Percentiles rank a stretch among this genome's conserved stretches.
These are phyloP conservation scores for Sherardia arvensis DNA, from an alignment of 257 asterid species.

Conservation along the genomic window DNA sequence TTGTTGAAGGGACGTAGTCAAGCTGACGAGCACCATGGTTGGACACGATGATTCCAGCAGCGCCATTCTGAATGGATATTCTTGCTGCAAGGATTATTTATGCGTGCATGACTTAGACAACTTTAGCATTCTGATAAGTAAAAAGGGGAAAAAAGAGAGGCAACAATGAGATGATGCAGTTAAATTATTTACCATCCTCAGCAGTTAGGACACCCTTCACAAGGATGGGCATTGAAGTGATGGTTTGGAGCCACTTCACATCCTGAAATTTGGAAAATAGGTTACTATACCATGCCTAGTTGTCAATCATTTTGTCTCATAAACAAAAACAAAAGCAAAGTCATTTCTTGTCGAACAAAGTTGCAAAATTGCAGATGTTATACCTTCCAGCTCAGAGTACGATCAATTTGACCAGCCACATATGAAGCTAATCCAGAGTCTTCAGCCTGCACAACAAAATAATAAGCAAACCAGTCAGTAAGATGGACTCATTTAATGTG, in stretches of 20 bases:
- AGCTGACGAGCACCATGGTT: conserved; percentile 99
- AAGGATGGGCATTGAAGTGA: conserved; percentile 84
- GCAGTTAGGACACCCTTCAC: conserved; percentile 96
- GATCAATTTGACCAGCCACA: conserved; percentile 88
- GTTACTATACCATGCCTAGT: not conserved
- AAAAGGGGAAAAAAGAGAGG: not conserved
- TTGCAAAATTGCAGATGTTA: not conserved
- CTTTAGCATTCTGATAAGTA: not conserved
- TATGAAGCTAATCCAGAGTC: conserved; percentile 84
- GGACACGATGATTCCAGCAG: conserved; percentile 86
- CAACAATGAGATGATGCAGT: not conserved
- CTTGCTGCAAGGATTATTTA: conserved; percentile 45
- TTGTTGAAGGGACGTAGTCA: conserved; percentile 87
- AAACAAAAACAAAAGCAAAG: not conserved
- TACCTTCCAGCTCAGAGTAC: conserved; percentile 91
- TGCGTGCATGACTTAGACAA: conserved; percentile 3
- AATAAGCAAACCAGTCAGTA: conserved; percentile 5
- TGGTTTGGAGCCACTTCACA: conserved; percentile 93
- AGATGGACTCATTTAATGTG: not conserved
- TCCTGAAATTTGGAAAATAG: conserved; percentile 43
- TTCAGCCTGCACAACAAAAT: conserved; percentile 30
- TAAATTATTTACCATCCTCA: conserved; percentile 58
- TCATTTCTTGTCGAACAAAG: conserved; percentile 1
- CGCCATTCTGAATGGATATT: conserved; percentile 78
- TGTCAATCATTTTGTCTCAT: not conserved